These are phyloP conservation scores for Psidium guajava DNA, from an alignment of 345 rosid species.

Conservation along the genomic window DNA sequence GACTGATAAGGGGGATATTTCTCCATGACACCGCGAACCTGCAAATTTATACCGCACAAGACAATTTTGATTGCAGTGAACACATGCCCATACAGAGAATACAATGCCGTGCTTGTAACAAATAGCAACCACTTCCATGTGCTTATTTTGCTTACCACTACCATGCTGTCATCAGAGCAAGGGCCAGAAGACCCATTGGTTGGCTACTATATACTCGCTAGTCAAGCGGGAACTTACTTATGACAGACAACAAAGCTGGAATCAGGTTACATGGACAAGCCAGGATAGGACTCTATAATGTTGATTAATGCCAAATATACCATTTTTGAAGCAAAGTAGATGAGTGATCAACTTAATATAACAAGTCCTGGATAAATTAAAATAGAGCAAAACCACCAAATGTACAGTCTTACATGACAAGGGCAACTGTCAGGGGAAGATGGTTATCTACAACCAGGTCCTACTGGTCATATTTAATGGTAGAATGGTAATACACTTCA, in stretches of 20 bases:
- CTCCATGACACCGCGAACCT: constrained; percentile 95
- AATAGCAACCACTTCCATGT: neutral
- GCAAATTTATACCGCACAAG: neutral
- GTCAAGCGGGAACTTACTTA: neutral
- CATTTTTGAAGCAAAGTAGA: neutral
- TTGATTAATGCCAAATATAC: neutral
- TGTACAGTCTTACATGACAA: neutral
- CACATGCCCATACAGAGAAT: neutral
- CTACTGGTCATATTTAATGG: neutral
- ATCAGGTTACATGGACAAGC: neutral
- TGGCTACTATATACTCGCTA: neutral
- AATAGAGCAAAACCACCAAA: neutral
- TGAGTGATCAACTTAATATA: neutral
- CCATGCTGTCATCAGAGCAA: neutral
- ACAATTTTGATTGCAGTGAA: neutral
- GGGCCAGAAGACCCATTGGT: neutral
- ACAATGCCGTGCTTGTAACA: neutral
- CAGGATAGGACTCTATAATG: neutral
- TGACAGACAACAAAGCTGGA: neutral
- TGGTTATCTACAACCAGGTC: neutral
- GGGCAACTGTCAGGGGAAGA: neutral
- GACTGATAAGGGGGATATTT: constrained; percentile 93
- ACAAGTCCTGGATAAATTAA: neutral
- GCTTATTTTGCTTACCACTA: neutral
- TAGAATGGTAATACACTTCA: neutral